Evolutionary conservation across 2,329 filamentous ascomycete genomes (phyloP).

Genomic region (Hypoxylon sp.): DNA sequence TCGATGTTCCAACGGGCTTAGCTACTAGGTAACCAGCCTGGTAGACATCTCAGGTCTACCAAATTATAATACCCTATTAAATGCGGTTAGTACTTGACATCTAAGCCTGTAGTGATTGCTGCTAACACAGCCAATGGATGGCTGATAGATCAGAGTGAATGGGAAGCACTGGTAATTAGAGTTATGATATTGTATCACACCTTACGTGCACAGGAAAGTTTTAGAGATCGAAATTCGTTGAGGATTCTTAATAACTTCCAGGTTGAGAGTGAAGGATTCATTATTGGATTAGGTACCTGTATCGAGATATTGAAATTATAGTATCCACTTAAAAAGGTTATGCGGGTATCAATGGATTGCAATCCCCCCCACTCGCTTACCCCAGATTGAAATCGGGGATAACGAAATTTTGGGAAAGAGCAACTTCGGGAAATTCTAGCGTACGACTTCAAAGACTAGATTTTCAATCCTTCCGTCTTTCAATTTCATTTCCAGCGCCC

Average conservation of each 20-base stretch:
- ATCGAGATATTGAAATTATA: neutral
- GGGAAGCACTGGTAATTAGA: neutral
- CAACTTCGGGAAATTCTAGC: constrained; percentile 11
- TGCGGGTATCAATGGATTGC: constrained; percentile 1
- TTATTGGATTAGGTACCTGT: neutral
- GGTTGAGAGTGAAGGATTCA: too few relatives aligned
- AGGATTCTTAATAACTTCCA: neutral
- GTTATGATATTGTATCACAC: neutral
- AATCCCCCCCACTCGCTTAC: constrained; percentile 28
- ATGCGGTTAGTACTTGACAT: constrained; percentile 2
- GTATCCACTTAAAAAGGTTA: constrained; percentile 14
- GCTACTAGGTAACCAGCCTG: neutral
- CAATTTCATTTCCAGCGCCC: neutral
- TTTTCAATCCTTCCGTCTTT: neutral
- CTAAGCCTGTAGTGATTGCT: neutral
- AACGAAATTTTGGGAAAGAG: constrained; percentile 8
- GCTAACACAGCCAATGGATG: neutral
- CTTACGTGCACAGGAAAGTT: neutral
- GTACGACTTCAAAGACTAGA: constrained; percentile 17
- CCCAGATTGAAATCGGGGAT: constrained; percentile 32
- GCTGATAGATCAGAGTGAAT: neutral
- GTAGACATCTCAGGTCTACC: neutral
- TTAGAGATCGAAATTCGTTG: neutral
- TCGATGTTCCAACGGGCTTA: constrained; percentile 6
- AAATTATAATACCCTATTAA: neutral